Evolutionary conservation across 176 grass and related monocot genomes (phyloP), one percentile per base, ranked within the genome.

Genomic region (Eremochloa ophiuroides): DNA sequence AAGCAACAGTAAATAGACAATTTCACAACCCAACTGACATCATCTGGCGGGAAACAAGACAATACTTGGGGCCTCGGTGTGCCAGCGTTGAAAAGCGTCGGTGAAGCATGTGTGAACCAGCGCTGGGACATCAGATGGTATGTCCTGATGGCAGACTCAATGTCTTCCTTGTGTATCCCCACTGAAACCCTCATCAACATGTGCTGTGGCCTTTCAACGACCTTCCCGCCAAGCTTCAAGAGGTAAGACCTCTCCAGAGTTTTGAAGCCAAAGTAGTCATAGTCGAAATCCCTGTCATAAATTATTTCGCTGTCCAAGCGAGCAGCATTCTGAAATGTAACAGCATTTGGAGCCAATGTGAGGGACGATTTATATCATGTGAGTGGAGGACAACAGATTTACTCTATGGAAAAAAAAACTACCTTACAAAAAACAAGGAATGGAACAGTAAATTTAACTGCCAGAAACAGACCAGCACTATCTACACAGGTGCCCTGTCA

Each of bases 101-200:
- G 95, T 0, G 95, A 91, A 69, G 95, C 95, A 82, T 98, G 95
- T 37, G 95, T 98, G 68, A 98, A 98, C 95, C 95, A 98, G 27
- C 95, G 93, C 66, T 95, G 93, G 34, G 95, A 98, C 93, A 98
- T 95, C 25, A 95, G 73, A 67, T 98, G 95, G 82, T 98, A 98
- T 0, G 93, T 95, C 77, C 20, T 91, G 79, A 95, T 91, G 22
- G 83, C 92, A 77, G 93, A 88, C 1, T 91, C 93, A 59, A 95
- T 89, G 81, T 98, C 90, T 69, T 95, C 88, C 83, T 98, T 98
- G 68, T 98, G 95, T 48, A 98, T 98, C 38, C 95, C 95, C 66
- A 98, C 88, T 40, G 95, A 92, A 56, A 98, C 95, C 73, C 95
- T 91, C 95, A 98, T 98, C 12, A 98, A 23, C 95, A 98, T 98